A percentile compares a stretch with the other conserved stretches of the same genome.
Evolutionary conservation across 495 filamentous ascomycete genomes (phyloP).

Genomic region (Neurospora intermedia): DNA sequence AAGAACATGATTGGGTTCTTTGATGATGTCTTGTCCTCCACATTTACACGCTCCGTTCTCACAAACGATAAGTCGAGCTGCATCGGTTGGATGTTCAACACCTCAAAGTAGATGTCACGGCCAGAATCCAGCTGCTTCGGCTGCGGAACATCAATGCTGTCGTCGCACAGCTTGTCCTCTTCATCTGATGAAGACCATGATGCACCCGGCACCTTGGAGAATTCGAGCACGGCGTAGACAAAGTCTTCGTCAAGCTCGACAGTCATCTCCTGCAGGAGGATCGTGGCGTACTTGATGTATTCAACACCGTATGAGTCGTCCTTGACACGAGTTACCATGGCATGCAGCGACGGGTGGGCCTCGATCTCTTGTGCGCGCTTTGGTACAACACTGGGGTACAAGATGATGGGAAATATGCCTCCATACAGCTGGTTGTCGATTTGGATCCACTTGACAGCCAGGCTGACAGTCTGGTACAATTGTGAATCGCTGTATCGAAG

Average conservation of each 20-base stretch:
- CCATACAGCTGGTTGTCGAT: slow-evolving; percentile 98
- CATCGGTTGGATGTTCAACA: slow-evolving; percentile 94
- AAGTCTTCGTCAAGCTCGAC: slow-evolving; percentile 97
- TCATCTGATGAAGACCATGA: slow-evolving; percentile 73
- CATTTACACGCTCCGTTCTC: slow-evolving; percentile 91
- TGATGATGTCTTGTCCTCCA: slow-evolving; percentile 82
- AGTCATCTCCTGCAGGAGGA: slow-evolving; percentile 95
- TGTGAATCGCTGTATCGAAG: slow-evolving; percentile 86
- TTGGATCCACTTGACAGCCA: slow-evolving; percentile 95
- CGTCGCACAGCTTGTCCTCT: slow-evolving; percentile 80
- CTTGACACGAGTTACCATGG: slow-evolving; percentile 86
- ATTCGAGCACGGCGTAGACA: slow-evolving; percentile 89
- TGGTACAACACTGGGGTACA: slow-evolving; percentile 97
- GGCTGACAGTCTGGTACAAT: slow-evolving; percentile 79
- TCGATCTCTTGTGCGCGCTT: slow-evolving; percentile 97
- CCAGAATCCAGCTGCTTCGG: slow-evolving; percentile 71
- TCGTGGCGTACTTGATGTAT: slow-evolving; percentile 95
- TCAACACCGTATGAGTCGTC: slow-evolving; percentile 96
- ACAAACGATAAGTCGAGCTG: slow-evolving; percentile 96
- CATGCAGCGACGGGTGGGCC: slow-evolving; percentile 85
- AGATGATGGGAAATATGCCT: slow-evolving; percentile 92
- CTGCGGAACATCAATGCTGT: slow-evolving; percentile 81
- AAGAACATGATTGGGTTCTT: slow-evolving; percentile 95
- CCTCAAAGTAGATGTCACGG: slow-evolving; percentile 95
- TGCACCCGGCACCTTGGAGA: slow-evolving; percentile 88